Conservation (phyloP, 192 early-diverging fungal species). For the Coemansia javaensis region DNA sequence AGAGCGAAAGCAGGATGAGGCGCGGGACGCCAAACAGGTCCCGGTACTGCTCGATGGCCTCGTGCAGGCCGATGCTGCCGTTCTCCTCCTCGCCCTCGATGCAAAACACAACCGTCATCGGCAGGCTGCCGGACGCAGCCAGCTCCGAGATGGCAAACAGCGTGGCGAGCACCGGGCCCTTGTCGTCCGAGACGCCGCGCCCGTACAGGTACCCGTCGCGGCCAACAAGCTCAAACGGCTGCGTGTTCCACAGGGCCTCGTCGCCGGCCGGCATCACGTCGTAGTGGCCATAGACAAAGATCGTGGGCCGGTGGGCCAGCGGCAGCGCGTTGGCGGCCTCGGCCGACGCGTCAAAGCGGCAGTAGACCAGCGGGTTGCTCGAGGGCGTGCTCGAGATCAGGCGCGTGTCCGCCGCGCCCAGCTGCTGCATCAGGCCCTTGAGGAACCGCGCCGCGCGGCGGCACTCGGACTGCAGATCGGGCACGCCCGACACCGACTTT, state of each 20-base stretch:
- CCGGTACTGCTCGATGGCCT: conserved; percentile 51
- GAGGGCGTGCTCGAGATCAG: conserved; percentile 58
- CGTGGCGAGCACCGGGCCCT: conserved; percentile 69
- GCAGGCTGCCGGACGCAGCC: conserved; percentile 52
- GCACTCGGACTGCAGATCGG: conserved; percentile 67
- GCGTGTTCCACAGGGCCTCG: conserved; percentile 57
- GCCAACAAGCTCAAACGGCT: conserved; percentile 63
- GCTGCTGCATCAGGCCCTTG: conserved; percentile 58
- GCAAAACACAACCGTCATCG: conserved; percentile 65
- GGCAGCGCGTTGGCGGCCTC: conserved; percentile 8
- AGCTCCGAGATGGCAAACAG: conserved; percentile 70
- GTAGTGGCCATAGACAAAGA: conserved; percentile 76
- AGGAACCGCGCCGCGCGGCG: conserved; percentile 68
- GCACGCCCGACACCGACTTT: conserved; percentile 62
- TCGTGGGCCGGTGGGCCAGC: conserved; percentile 39
- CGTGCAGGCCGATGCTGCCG: conserved; percentile 64
- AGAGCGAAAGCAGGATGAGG: conserved; percentile 55
- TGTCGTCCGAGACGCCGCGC: conserved; percentile 76
- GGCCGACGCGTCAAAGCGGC: conserved; percentile 49
- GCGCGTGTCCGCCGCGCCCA: conserved; percentile 57
- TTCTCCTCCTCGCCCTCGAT: conserved; percentile 79
- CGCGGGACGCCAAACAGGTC: conserved; percentile 25
- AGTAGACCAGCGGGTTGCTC: conserved; percentile 69
- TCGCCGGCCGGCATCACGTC: conserved; percentile 74
- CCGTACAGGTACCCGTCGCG: conserved; percentile 72